A percentile compares a stretch with the other conserved stretches of the same genome.
Evolutionary conservation across 148 eudicot genomes (phyloP).

Genomic region (Mesembryanthemum crystallinum): DNA sequence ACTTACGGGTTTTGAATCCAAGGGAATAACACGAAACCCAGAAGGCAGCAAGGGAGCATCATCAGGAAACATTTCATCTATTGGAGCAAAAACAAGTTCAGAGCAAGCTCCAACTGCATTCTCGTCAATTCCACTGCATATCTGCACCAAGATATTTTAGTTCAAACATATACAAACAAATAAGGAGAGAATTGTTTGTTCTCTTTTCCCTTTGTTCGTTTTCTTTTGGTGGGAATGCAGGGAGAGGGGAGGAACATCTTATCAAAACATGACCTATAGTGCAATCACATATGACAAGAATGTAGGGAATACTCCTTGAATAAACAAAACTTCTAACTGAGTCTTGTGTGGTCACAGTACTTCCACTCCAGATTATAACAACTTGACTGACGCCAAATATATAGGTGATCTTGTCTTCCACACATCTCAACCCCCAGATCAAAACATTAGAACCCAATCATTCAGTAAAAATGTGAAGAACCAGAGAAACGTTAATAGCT

Average conservation of each 20-base stretch:
- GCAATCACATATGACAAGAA: background rate
- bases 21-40: constrained; percentile 84
- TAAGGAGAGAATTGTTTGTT: background rate
- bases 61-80: constrained; percentile 91
- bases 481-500: background rate
- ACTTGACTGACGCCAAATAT: no score
- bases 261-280: background rate
- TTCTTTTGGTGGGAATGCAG: background rate
- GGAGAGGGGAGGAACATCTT: background rate
- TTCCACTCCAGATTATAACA: no score
- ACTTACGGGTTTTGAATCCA: constrained; percentile 83
- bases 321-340: background rate
- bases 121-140: constrained; percentile 81
- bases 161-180: background rate
- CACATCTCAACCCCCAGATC: no score
- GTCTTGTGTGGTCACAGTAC: background rate
- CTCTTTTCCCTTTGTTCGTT: background rate
- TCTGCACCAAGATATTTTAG: constrained; percentile 36
- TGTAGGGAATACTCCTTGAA: background rate
- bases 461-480: background rate
- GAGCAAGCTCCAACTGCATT: constrained; percentile 84
- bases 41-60: constrained; percentile 88
- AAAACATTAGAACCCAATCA: background rate
- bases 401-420: no score
- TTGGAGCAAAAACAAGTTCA: constrained; percentile 95